Base-by-base conservation (phyloP, 148 eudicot species). In the Silene conica region DNA sequence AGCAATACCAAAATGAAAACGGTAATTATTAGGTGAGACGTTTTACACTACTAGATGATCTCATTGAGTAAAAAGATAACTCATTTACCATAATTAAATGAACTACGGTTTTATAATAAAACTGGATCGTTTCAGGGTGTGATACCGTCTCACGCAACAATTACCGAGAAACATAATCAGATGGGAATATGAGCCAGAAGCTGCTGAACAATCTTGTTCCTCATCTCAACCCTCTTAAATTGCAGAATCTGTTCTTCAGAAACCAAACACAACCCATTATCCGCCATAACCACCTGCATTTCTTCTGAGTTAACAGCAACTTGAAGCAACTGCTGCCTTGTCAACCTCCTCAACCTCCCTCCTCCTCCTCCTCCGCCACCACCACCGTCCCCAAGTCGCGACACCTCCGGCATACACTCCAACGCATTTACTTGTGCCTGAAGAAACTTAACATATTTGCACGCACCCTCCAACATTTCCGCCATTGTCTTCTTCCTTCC, bases 251-350 rank as follows among this genome's bases (percentile, higher is more conserved):
- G 72, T 15, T 69, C 72, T 8, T 19, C 72, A 8, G 72, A 23
- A 52, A 38, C 72, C 18, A 69, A 16, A 50, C 72, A 69, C 60
- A 16, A 25, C 1, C 72, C 72, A 7, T 25, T 69, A 8, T 69
- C 72, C 59, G 72, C 60, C 72, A 69, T 48, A 2, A 52, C 72
- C 59, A 50, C 7, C 72, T 69, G 72, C 72, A 59, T 59, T 19
- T 26, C 41, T 15, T 34, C 16, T 5, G 72, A 69, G 2, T 50
- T 69, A 41, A 69, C 72, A 34, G 34, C 72, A 3, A 52, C 72
- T 14, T 69, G 38, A 6, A 69, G 9, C 72, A 69, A 13, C 43
- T 52, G 59, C 60, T 69, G 72, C 43, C 72, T 50, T 2, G 38
- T 69, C 72, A 52, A 28, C 22, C 28, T 45, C 19, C 9, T 28